Conservation (phyloP, 257 asterid species). For the Ballota nigra region DNA sequence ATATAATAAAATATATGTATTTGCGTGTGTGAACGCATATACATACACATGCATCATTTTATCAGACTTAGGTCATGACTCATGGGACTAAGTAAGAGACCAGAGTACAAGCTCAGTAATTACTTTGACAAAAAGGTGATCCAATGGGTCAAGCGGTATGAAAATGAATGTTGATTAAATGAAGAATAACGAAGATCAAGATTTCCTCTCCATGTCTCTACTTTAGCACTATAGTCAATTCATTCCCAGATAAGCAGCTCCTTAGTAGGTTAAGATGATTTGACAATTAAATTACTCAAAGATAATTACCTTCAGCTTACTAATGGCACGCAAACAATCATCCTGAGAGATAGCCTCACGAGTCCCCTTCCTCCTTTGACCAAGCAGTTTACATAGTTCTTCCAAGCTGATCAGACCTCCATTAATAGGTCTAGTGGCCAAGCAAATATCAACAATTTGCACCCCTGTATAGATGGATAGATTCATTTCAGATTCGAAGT, state of each 20-base stretch:
- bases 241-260: no score
- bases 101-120: background rate
- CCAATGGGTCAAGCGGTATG: background rate
- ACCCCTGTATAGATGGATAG: slow-evolving; percentile 77
- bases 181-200: background rate
- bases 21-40: no score
- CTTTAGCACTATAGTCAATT: background rate
- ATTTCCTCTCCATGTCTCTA: background rate
- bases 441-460: slow-evolving; percentile 86
- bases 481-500: slow-evolving; percentile 24
- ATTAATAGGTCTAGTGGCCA: slow-evolving; percentile 81
- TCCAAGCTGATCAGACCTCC: slow-evolving; percentile 96
- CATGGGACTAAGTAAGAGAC: no score
- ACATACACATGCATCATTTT: no score
- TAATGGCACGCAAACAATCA: slow-evolving; percentile 96
- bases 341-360: slow-evolving; percentile 93
- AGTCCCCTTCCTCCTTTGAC: slow-evolving; percentile 74
- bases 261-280: background rate
- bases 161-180: background rate
- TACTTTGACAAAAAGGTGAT: background rate
- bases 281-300: background rate
- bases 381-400: slow-evolving; percentile 76
- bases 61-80: no score
- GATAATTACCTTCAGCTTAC: slow-evolving; percentile 83
- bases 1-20: background rate